A percentile compares a stretch with the other conserved stretches of the same genome.
These are phyloP conservation scores for Narthecium ossifragum DNA, from an alignment of 106 monocot species.

Conservation along the genomic window DNA sequence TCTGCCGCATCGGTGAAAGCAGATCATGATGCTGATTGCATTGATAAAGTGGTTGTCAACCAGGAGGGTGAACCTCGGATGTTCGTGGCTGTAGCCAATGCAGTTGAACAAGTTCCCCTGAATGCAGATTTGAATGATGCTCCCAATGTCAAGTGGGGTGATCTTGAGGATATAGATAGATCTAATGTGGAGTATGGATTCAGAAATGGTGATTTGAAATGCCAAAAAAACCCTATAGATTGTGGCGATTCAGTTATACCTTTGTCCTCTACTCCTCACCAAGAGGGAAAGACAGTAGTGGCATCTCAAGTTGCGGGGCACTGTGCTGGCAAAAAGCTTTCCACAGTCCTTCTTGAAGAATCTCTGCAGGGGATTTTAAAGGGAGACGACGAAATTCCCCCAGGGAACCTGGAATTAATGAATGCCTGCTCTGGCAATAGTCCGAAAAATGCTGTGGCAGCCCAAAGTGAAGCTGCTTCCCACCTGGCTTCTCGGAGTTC, in stretches of 20 bases:
- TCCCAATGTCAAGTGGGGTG: conserved; percentile 54
- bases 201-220: conserved; percentile 5
- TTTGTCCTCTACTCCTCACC: not conserved
- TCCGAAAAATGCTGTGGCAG: conserved; percentile 11
- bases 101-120: conserved; percentile 8
- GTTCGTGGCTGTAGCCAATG: not conserved
- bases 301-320: conserved; percentile 23
- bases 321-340: conserved; percentile 23
- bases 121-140: conserved; percentile 17
- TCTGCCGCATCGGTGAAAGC: not conserved
- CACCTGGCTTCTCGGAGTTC: too few relatives aligned
- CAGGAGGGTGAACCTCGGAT: conserved; percentile 10
- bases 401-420: conserved; percentile 10
- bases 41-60: conserved; percentile 19
- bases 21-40: conserved; percentile 17
- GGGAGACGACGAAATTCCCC: conserved; percentile 31
- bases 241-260: conserved; percentile 4
- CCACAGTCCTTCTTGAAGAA: conserved; percentile 20
- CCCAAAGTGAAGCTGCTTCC: conserved; percentile 13
- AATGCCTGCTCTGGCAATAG: conserved; percentile 7
- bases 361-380: conserved; percentile 14
- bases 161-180: conserved; percentile 42
- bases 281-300: conserved; percentile 3
- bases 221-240: not conserved
- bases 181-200: conserved; percentile 5